These are phyloP conservation scores for Cnidoscolus chayamansa DNA, from an alignment of 441 rosid genomes.

Conservation along the genomic window DNA sequence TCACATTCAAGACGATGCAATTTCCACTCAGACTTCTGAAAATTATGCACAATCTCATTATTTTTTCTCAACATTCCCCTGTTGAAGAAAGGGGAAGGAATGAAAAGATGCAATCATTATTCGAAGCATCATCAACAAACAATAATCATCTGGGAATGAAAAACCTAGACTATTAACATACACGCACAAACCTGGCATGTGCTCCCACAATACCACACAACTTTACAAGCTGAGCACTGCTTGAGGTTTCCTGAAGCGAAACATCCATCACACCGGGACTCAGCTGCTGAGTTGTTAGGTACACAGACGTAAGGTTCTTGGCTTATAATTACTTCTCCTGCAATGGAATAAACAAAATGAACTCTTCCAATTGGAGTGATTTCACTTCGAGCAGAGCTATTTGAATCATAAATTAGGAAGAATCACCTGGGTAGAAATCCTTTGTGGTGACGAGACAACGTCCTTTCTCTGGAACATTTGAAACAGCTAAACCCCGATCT, in stretches of 20 bases:
- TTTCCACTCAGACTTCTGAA: constrained; percentile 83
- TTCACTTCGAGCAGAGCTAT: neutral
- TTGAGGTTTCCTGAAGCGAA: constrained; percentile 52
- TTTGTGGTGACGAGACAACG: constrained; percentile 55
- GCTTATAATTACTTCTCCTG: constrained; percentile 76
- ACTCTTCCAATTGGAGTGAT: neutral
- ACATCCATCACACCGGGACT: constrained; percentile 67
- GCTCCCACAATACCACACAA: constrained; percentile 76
- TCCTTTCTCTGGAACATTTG: constrained; percentile 58
- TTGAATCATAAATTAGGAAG: constrained; percentile 5
- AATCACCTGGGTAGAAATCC: constrained; percentile 67
- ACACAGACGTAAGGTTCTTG: constrained; percentile 79
- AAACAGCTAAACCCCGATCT: constrained; percentile 42
- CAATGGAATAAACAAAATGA: neutral
- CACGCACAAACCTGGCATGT: constrained; percentile 61
- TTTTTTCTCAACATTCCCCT: neutral
- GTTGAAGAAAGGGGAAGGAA: neutral
- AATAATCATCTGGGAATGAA: neutral
- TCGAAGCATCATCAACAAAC: neutral
- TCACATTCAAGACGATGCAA: constrained; percentile 80
- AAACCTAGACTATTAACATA: neutral
- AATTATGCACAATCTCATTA: neutral
- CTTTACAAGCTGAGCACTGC: constrained; percentile 76
- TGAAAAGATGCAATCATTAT: no score
- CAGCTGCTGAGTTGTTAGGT: constrained; percentile 52